A percentile compares a stretch with the other conserved stretches of the same genome.
These are phyloP conservation scores for Achaetomiella virescens DNA, from an alignment of 495 filamentous ascomycete genomes.

Conservation along the genomic window DNA sequence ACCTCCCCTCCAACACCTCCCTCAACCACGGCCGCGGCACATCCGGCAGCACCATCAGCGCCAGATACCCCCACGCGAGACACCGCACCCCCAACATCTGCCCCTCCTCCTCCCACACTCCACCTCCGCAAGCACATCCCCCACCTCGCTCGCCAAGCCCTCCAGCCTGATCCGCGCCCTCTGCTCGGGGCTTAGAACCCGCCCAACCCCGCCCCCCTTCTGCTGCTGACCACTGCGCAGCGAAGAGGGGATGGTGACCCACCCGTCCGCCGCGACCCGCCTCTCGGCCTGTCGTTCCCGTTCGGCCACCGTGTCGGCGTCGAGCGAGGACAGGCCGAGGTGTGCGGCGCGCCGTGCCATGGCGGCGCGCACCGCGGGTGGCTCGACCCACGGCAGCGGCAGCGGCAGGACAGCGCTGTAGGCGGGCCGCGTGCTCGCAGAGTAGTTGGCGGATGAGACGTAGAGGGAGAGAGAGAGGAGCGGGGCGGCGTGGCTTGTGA, in stretches of 20 bases:
- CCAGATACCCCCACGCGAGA: constrained; percentile 69
- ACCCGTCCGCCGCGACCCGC: constrained; percentile 26
- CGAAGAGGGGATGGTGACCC: constrained; percentile 26
- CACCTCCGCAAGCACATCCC: constrained; percentile 60
- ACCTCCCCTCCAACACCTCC: constrained; percentile 53
- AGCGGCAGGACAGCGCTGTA: constrained; percentile 72
- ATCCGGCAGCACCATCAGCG: constrained; percentile 62
- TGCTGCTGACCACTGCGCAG: constrained; percentile 17
- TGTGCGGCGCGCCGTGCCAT: constrained; percentile 66
- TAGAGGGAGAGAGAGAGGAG: constrained; percentile 80
- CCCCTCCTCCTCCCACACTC: constrained; percentile 40
- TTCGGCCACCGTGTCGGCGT: constrained; percentile 39
- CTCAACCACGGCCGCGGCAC: constrained; percentile 67
- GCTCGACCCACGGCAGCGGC: constrained; percentile 75
- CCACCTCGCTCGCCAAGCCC: constrained; percentile 58
- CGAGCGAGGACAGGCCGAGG: constrained; percentile 53
- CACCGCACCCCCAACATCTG: constrained; percentile 71
- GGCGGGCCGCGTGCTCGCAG: constrained; percentile 61
- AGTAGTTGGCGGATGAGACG: constrained; percentile 81
- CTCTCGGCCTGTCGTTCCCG: constrained; percentile 25
- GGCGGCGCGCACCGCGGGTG: constrained; percentile 56
- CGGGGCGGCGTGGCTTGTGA: constrained; percentile 56
- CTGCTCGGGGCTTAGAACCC: constrained; percentile 41
- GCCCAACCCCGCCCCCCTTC: constrained; percentile 14
- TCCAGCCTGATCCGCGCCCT: constrained; percentile 61